Evolutionary conservation across 306 rosid genomes (phyloP).

Genomic region (Castanea sativa): DNA sequence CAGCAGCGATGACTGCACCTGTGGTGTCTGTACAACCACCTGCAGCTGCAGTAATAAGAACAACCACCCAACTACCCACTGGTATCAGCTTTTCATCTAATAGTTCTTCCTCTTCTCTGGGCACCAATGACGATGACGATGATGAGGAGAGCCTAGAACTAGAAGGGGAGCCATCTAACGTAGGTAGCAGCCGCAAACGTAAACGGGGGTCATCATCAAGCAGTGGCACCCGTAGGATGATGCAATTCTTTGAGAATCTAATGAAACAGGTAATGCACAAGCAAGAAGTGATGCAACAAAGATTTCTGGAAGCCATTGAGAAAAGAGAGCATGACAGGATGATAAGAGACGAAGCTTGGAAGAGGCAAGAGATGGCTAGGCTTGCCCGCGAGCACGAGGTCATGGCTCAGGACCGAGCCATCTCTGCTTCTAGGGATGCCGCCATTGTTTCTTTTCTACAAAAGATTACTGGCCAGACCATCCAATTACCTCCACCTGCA

Average conservation of each 20-base stretch:
- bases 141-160: conserved; percentile 18
- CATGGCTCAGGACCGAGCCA: conserved; percentile 38
- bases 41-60: neutral
- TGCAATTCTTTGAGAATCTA: conserved; percentile 43
- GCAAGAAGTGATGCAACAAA: conserved; percentile 49
- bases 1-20: neutral
- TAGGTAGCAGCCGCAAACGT: conserved; percentile 35
- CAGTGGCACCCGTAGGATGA: conserved; percentile 29
- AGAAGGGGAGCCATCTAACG: conserved; percentile 22
- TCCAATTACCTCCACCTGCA: conserved; percentile 30
- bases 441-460: conserved; percentile 47
- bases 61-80: neutral
- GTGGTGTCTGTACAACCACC: neutral
- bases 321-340: conserved; percentile 44
- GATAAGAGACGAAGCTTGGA: conserved; percentile 49
- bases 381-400: conserved; percentile 35
- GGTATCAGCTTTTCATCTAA: conserved; percentile 38
- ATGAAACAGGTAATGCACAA: conserved; percentile 50
- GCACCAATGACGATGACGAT: conserved; percentile 18
- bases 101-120: conserved; percentile 37
- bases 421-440: conserved; percentile 42
- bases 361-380: conserved; percentile 40
- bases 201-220: conserved; percentile 16
- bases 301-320: conserved; percentile 43
- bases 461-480: conserved; percentile 43